Evolutionary conservation across 2,329 filamentous ascomycete genomes (phyloP).

Genomic region (Apiospora arundinis): DNA sequence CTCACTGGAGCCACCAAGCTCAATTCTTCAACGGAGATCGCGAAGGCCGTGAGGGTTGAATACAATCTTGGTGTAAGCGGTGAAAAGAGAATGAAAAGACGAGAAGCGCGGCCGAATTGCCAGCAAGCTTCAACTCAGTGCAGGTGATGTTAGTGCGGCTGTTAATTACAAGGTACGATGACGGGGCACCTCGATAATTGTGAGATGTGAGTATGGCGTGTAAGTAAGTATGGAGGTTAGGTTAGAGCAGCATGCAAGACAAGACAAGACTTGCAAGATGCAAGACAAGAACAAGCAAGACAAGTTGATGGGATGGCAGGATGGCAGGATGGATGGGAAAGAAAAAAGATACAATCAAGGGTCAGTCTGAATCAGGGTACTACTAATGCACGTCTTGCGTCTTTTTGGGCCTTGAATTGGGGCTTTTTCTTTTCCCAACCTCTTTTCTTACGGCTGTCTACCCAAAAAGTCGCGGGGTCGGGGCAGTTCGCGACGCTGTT

Average conservation of each 20-base stretch:
- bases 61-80: not conserved
- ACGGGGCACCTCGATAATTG: not conserved
- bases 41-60: not conserved
- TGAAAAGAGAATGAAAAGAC: not conserved
- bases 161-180: constrained; percentile 1
- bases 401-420: constrained; percentile 4
- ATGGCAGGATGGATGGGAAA: constrained; percentile 5
- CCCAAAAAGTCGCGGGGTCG: constrained; percentile 22
- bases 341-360: constrained; percentile 15
- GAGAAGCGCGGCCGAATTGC: not conserved
- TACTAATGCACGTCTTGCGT: constrained; percentile 16
- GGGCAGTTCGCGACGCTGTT: constrained; percentile 15
- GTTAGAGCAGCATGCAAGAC: not conserved
- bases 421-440: constrained; percentile 19
- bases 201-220: not conserved
- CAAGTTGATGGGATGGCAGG: not conserved
- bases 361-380: constrained; percentile 12
- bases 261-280: constrained; percentile 8
- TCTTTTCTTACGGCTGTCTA: constrained; percentile 16
- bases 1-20: not conserved
- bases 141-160: not conserved
- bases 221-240: constrained; percentile 9
- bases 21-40: not conserved
- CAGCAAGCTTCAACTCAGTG: not conserved
- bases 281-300: constrained; percentile 16